Evolutionary conservation across 2,329 filamentous ascomycete genomes (phyloP), one percentile per base, ranked within the genome.

Genomic region (Epichloe uncinata): DNA sequence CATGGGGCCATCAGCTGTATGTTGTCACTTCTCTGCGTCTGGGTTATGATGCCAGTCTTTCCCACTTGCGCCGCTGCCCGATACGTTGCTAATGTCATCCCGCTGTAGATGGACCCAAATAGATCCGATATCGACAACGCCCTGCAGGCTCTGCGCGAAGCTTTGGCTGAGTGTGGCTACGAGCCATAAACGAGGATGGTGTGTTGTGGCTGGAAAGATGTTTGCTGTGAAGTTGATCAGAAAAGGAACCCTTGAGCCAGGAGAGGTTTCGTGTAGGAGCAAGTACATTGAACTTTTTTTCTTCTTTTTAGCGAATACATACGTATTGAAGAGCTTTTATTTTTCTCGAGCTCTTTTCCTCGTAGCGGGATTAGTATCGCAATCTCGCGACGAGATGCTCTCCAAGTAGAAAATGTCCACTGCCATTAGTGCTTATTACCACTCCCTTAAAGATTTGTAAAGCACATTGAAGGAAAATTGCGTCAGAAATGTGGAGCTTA

Each of bases 1-100:
- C 68, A 98, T 98, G 93, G 93, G 93, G 58, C 87, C 97, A 54
- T 93, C 85, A 63, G 85, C 90, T 58, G 80, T 82, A 69, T 70
- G 79, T 74, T 26, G 12, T n/a, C 38, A 36, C 8, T 36, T 47
- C 7, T 30, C 13, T 42, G 15, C 37, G 42, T 11, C 12, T 33
- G n/a, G 9, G 6, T 22, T 16, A 5, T 13, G 47, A 26, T 34
- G n/a, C 44, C n/a, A 16, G 13, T 8, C 5, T 30, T 37, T 9
- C 33, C 3, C 7, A 16, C 15, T 41, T 34, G 30, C 34, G 22
- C 5, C 50, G 12, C 12, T 11, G 49, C 42, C 8, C 9, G 15
- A 15, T 8, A 16, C 35, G 42, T 38, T 22, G 30, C 48, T 50
- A 42, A 50, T n/a, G n/a, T 35, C 35, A 11, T 34, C 16, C 7